A percentile compares a stretch with the other conserved stretches of the same genome.
phyloP scores from a whole-genome alignment of 2,329 filamentous ascomycete species.

The Phialophora expanda region DNA sequence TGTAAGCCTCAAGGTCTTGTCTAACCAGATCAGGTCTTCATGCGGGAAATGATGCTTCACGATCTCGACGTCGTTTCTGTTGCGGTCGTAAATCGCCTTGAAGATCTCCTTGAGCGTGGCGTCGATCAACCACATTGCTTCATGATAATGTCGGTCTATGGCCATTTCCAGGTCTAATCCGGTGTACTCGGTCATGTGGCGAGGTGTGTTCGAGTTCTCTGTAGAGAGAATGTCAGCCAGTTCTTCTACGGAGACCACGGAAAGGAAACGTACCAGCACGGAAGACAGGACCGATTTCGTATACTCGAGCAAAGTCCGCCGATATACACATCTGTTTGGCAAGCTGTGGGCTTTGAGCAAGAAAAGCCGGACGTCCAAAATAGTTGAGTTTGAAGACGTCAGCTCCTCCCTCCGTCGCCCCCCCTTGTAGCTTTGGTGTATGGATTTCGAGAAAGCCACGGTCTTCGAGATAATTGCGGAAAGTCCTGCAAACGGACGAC shows the following conservation, averaged over 20 bases:
- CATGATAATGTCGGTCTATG: conserved; percentile 77
- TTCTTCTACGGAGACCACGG: not conserved
- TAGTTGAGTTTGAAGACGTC: conserved; percentile 85
- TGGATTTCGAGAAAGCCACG: conserved; percentile 82
- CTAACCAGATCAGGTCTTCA: conserved; percentile 76
- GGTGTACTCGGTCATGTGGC: conserved; percentile 84
- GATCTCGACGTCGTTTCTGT: conserved; percentile 69
- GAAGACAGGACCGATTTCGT: conserved; percentile 80
- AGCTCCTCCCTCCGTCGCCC: conserved; percentile 81
- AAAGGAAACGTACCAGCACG: conserved; percentile 56
- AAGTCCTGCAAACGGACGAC: conserved; percentile 72
- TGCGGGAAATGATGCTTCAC: conserved; percentile 78
- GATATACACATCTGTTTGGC: conserved; percentile 84
- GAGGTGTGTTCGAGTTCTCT: conserved; percentile 84
- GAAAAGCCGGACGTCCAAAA: conserved; percentile 76
- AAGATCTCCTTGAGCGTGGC: conserved; percentile 75
- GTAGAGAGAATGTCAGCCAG: not conserved
- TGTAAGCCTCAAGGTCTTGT: conserved; percentile 73
- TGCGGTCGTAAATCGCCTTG: conserved; percentile 66
- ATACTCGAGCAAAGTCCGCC: conserved; percentile 78
- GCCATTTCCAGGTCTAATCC: conserved; percentile 84
- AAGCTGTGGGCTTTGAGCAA: conserved; percentile 81
- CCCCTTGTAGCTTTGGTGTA: conserved; percentile 80
- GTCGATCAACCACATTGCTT: conserved; percentile 74
- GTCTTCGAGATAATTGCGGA: conserved; percentile 71